These are phyloP conservation scores for Senna siamea DNA, from an alignment of 306 rosid species.

Conservation along the genomic window DNA sequence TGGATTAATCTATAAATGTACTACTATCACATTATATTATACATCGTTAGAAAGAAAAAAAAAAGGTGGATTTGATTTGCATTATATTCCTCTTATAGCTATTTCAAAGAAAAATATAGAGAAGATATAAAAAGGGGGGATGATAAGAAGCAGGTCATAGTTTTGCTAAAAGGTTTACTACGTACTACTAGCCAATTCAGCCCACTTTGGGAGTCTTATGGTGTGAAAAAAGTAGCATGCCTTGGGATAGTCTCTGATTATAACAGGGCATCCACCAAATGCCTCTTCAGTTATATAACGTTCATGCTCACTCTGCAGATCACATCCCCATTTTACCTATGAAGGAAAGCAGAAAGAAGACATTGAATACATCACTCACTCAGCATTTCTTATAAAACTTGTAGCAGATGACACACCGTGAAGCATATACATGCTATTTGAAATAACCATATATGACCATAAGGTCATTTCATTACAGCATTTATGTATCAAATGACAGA, in stretches of 20 bases:
- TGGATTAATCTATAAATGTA: background rate
- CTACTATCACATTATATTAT: background rate
- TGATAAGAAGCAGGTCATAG: background rate
- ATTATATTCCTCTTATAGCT: background rate
- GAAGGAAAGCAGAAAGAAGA: conserved; percentile 27
- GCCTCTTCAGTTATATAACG: conserved; percentile 92
- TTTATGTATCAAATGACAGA: too few species aligned
- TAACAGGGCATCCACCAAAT: conserved; percentile 85
- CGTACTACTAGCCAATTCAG: background rate
- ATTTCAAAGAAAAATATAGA: background rate
- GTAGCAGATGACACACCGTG: too few species aligned
- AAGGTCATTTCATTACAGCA: too few species aligned
- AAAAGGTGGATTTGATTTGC: background rate
- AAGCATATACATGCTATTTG: too few species aligned
- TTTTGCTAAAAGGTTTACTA: background rate
- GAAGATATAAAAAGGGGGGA: background rate
- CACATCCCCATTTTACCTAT: conserved; percentile 97
- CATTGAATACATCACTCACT: conserved; percentile 21
- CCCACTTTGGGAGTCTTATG: background rate
- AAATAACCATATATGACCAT: too few species aligned
- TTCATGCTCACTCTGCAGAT: conserved; percentile 97
- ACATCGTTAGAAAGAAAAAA: background rate
- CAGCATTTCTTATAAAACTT: background rate
- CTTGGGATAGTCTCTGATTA: conserved; percentile 95
- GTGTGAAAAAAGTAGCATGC: conserved; percentile 47